phyloP scores from a whole-genome alignment of 2,329 filamentous ascomycete genomes.

The Chrysosphaeria jannelii region DNA sequence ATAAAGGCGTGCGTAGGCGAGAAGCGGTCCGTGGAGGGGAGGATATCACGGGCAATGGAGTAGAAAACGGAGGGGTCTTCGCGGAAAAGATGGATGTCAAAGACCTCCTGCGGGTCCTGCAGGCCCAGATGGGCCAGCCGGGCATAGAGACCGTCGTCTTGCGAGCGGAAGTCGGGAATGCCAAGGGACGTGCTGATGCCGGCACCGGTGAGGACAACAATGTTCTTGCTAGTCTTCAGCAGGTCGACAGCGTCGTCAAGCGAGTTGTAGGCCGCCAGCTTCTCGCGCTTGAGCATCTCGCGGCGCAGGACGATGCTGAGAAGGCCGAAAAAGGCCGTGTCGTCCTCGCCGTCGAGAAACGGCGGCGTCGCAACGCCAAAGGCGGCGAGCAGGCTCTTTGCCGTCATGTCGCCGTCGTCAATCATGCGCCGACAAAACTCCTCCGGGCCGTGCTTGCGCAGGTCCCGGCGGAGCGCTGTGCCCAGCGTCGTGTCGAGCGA shows the following conservation, averaged over 20 bases:
- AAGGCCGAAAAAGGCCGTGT: conserved; percentile 45
- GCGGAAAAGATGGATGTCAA: conserved; percentile 67
- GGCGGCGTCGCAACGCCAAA: conserved; percentile 49
- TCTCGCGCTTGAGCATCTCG: conserved; percentile 54
- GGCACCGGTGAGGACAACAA: conserved; percentile 80
- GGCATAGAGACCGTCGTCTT: conserved; percentile 72
- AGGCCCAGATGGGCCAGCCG: conserved; percentile 50
- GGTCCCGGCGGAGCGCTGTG: conserved; percentile 25
- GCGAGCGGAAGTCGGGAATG: conserved; percentile 89
- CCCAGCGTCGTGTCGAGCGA: background rate
- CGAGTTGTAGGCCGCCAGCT: conserved; percentile 52
- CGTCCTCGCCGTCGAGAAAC: conserved; percentile 42
- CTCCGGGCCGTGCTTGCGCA: conserved; percentile 48
- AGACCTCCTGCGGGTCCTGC: conserved; percentile 76
- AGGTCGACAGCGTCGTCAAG: conserved; percentile 65
- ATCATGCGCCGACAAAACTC: conserved; percentile 49
- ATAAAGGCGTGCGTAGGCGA: conserved; percentile 92
- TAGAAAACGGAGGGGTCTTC: conserved; percentile 73
- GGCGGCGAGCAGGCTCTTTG: conserved; percentile 60
- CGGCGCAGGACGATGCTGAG: conserved; percentile 50
- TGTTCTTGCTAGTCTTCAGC: conserved; percentile 44
- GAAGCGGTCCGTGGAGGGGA: conserved; percentile 51
- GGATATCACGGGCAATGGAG: conserved; percentile 64
- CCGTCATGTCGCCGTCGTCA: conserved; percentile 35
- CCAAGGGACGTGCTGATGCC: conserved; percentile 91